Evolutionary conservation across 2,329 filamentous ascomycete species (phyloP).

Genomic region (Apiospora aurea): DNA sequence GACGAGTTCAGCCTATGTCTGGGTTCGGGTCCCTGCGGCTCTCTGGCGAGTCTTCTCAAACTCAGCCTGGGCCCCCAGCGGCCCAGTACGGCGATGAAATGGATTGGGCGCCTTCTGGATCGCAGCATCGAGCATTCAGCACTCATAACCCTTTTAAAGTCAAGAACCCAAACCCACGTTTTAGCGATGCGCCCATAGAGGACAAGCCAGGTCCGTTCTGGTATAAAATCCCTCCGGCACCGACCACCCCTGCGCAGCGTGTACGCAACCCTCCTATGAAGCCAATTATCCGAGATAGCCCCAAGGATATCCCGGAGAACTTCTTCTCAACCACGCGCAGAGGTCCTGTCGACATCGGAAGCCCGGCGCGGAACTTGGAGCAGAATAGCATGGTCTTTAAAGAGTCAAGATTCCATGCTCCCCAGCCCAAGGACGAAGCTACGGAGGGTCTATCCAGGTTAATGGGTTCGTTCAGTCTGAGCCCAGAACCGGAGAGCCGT

Average conservation of each 20-base stretch:
- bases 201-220: slow-evolving; percentile 65
- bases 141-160: slow-evolving; percentile 48
- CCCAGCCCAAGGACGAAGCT: slow-evolving; percentile 40
- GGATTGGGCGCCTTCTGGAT: slow-evolving; percentile 74
- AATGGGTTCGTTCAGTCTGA: slow-evolving; percentile 44
- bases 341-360: slow-evolving; percentile 36
- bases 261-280: slow-evolving; percentile 67
- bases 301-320: slow-evolving; percentile 53
- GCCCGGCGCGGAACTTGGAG: slow-evolving; percentile 15
- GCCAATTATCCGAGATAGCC: slow-evolving; percentile 57
- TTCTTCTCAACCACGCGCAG: slow-evolving; percentile 51
- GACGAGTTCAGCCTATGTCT: slow-evolving; percentile 24
- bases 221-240: slow-evolving; percentile 74
- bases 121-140: slow-evolving; percentile 63
- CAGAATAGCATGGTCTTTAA: slow-evolving; percentile 21
- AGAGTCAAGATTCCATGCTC: slow-evolving; percentile 39
- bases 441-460: slow-evolving; percentile 42
- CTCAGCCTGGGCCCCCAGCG: slow-evolving; percentile 29
- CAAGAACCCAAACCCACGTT: slow-evolving; percentile 51
- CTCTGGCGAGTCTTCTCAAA: slow-evolving; percentile 28
- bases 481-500: slow-evolving; percentile 34
- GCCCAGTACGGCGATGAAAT: slow-evolving; percentile 64
- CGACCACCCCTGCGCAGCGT: slow-evolving; percentile 68
- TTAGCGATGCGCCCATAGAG: slow-evolving; percentile 54
- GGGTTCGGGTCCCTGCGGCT: slow-evolving; percentile 33